Base-by-base conservation (phyloP, 768 basidiomycete species). In the Kwoniella dendrophila region DNA sequence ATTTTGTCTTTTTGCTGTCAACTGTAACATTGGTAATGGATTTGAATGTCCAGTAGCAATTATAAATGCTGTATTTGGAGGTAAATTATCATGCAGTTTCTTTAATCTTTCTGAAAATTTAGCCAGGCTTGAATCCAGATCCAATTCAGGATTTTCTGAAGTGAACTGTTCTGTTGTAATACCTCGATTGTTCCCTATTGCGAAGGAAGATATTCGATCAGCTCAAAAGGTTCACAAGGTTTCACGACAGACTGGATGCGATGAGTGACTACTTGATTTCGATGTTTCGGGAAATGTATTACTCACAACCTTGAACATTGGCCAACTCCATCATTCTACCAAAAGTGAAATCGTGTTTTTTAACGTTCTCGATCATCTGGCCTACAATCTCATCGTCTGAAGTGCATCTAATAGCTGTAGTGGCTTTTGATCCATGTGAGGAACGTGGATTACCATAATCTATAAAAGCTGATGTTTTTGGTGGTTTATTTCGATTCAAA, bases 21-120 rank as follows among this genome's bases (percentile, higher is more conserved):
- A 80, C 26, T 83, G 76, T 2, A 88, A 82, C 90, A 95, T 92
- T 6, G 78, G 81, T 0, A 90, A 85, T 0, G 94, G 93, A 76
- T 96, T 90, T 0, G 87, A 86, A 72, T 97, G 92, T 0, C 94
- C 93, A 0, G 89, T 90, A 73, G 96, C 87, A 38, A 98, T 82
- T 55, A 97, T 80, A 22, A 97, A 77, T 0, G 92, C 92, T 0
- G 93, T 91, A 22, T 87, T 85, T 2, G 87, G 76, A 0, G 93
- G 92, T 0, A 98, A 84, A 0, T 86, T 76, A 0, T 83, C 80
- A 71, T 94, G 86, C 0, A 97, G 80, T 1, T 80, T 71, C 36
- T 79, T 76, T 3, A 97, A 83, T 6, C 86, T 87, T 0, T 72
- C 71, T 78, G 94, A 84, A 36, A 96, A 82, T 0, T 81, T 69